These are phyloP conservation scores for Colletotrichum sp. DNA, from an alignment of 2,329 filamentous ascomycete species.

Conservation along the genomic window DNA sequence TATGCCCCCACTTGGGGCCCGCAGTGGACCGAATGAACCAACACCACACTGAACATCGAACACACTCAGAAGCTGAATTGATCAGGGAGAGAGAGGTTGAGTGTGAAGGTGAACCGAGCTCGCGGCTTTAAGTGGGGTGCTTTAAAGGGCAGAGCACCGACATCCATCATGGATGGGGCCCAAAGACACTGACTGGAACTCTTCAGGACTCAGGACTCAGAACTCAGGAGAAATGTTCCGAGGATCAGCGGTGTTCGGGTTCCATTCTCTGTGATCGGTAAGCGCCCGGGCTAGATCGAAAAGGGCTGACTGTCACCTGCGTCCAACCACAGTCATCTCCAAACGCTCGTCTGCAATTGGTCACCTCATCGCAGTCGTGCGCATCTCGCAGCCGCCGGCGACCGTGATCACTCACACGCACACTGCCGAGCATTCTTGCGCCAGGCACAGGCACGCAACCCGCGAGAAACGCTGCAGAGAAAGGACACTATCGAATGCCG, in stretches of 20 bases:
- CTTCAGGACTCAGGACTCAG: no score
- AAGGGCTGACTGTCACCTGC: background rate
- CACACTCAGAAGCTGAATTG: background rate
- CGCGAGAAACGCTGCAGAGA: background rate
- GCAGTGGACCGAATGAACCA: background rate
- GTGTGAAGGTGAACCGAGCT: background rate
- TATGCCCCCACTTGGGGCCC: background rate
- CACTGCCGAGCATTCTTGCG: background rate
- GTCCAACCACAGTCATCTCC: background rate
- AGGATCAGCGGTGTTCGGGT: background rate
- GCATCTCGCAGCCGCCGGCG: constrained; percentile 5
- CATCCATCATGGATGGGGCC: background rate
- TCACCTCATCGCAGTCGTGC: background rate
- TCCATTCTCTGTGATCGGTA: background rate
- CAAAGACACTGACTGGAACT: background rate
- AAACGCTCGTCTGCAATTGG: background rate
- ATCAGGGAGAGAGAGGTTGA: background rate
- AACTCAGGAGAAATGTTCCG: background rate
- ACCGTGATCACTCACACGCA: background rate
- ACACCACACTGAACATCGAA: background rate
- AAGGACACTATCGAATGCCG: background rate
- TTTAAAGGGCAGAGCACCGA: background rate
- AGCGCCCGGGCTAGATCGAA: constrained; percentile 4
- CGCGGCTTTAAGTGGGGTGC: background rate
- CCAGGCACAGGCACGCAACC: background rate